Percentiles rank a stretch among this genome's conserved stretches.
phyloP scores from a whole-genome alignment of 179 eudicot species.

The Gypsophila paniculata region DNA sequence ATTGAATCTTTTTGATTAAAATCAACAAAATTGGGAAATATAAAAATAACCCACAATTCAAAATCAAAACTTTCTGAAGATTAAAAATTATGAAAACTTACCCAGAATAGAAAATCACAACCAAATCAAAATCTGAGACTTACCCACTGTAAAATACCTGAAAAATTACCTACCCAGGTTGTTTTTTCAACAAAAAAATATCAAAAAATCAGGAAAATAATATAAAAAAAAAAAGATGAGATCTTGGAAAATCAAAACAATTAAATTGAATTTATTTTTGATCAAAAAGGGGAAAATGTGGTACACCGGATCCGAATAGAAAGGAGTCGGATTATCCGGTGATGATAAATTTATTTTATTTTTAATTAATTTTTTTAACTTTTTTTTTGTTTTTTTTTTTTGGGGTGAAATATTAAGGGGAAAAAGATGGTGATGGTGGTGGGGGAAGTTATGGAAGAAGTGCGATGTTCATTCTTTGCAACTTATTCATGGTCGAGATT shows the following conservation, averaged over 20 bases:
- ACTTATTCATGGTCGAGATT: slow-evolving; percentile 12
- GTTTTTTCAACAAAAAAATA: not conserved
- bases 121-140: slow-evolving; percentile 11
- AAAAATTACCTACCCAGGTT: not conserved
- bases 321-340: slow-evolving; percentile 16
- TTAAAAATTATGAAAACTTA: not conserved
- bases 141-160: slow-evolving; percentile 23
- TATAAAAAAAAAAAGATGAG: slow-evolving; percentile 5
- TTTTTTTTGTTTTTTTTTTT: not conserved
- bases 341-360: slow-evolving; percentile 1
- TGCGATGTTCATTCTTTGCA: not conserved
- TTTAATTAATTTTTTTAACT: not conserved
- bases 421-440: not conserved
- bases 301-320: slow-evolving; percentile 23
- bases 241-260: slow-evolving; percentile 20
- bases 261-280: not conserved
- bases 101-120: slow-evolving; percentile 16
- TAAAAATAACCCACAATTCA: not conserved
- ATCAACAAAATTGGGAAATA: slow-evolving; percentile 1
- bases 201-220: not conserved
- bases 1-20: slow-evolving; percentile 12
- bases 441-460: not conserved
- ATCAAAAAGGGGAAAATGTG: not conserved
- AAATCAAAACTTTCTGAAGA: not conserved
- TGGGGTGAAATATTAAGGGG: not conserved